Conservation (phyloP, 2,329 filamentous ascomycete genomes). For the Fusarium transvaalense region DNA sequence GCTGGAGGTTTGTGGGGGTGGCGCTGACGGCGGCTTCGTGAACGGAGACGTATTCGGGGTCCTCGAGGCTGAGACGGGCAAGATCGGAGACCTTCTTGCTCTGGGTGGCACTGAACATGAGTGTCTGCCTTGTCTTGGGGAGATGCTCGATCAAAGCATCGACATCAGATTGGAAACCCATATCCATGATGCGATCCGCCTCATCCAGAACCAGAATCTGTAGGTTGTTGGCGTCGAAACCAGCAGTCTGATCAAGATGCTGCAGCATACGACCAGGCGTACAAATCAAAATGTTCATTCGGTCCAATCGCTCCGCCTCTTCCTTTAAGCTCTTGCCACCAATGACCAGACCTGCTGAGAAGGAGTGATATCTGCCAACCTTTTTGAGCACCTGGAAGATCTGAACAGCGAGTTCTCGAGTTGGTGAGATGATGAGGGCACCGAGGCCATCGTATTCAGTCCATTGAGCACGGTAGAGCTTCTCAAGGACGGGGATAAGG, state of each 20-base stretch:
- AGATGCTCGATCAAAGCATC: slow-evolving; percentile 95
- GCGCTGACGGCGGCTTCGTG: slow-evolving; percentile 84
- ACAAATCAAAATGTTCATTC: slow-evolving; percentile 98
- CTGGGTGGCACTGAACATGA: slow-evolving; percentile 96
- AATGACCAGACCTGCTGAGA: slow-evolving; percentile 93
- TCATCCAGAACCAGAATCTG: slow-evolving; percentile 96
- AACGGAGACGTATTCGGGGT: slow-evolving; percentile 95
- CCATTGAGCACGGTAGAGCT: slow-evolving; percentile 89
- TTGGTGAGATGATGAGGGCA: slow-evolving; percentile 92
- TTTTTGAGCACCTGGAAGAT: slow-evolving; percentile 96
- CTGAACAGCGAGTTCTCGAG: slow-evolving; percentile 93
- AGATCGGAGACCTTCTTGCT: slow-evolving; percentile 94
- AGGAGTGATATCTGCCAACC: slow-evolving; percentile 87
- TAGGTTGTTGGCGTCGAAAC: slow-evolving; percentile 89
- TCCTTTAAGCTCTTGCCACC: slow-evolving; percentile 92
- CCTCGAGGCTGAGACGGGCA: slow-evolving; percentile 85
- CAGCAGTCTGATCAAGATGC: slow-evolving; percentile 92
- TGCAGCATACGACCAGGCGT: slow-evolving; percentile 96
- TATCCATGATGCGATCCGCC: slow-evolving; percentile 95
- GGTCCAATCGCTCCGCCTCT: slow-evolving; percentile 82
- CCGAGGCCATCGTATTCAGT: slow-evolving; percentile 91
- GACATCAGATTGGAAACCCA: slow-evolving; percentile 92
- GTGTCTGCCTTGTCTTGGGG: slow-evolving; percentile 85
- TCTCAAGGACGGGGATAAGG: slow-evolving; percentile 90
- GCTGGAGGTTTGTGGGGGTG: slow-evolving; percentile 86